A percentile compares a stretch with the other conserved stretches of the same genome.
Conservation (phyloP, 202 grass and related monocot genomes). For the Sporobolus alterniflorus region DNA sequence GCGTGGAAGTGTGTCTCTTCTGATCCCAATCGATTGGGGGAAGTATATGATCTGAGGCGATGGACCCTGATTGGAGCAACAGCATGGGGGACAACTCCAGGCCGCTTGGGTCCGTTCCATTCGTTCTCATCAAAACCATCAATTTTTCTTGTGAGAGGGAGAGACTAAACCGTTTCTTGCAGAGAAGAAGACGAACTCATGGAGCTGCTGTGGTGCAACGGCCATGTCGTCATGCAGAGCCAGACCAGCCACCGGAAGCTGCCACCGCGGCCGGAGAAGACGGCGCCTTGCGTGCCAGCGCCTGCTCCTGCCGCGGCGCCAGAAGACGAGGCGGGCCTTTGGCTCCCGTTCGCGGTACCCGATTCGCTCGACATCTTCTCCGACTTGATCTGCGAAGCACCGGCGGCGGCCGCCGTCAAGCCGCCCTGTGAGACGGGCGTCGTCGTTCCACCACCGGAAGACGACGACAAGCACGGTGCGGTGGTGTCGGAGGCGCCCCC, state of each 20-base stretch:
- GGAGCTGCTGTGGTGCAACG: conserved; percentile 90
- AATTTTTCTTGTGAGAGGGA: not conserved
- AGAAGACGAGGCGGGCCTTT: conserved; percentile 55
- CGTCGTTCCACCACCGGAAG: too few relatives aligned
- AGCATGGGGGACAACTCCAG: conserved; percentile 53
- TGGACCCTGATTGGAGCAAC: conserved; percentile 65
- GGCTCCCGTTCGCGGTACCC: conserved; percentile 74
- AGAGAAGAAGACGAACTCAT: conserved; percentile 70
- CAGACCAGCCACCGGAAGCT: conserved; percentile 63
- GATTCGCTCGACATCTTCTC: conserved; percentile 83
- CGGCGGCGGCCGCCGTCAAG: not conserved
- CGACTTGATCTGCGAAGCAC: conserved; percentile 70
- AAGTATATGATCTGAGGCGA: conserved; percentile 49
- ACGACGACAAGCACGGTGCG: not conserved
- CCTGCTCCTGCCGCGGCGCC: not conserved
- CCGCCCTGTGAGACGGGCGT: not conserved
- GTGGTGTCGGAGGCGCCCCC: conserved; percentile 20
- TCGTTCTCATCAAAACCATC: not conserved
- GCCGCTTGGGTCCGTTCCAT: conserved; percentile 42
- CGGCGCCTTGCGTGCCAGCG: not conserved
- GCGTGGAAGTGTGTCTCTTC: conserved; percentile 33
- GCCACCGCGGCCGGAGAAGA: conserved; percentile 38
- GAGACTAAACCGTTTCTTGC: not conserved
- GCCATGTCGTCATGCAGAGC: conserved; percentile 90
- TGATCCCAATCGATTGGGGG: not conserved